Evolutionary conservation across 257 asterid genomes (phyloP).

Genomic region (Solanum arcanum): DNA sequence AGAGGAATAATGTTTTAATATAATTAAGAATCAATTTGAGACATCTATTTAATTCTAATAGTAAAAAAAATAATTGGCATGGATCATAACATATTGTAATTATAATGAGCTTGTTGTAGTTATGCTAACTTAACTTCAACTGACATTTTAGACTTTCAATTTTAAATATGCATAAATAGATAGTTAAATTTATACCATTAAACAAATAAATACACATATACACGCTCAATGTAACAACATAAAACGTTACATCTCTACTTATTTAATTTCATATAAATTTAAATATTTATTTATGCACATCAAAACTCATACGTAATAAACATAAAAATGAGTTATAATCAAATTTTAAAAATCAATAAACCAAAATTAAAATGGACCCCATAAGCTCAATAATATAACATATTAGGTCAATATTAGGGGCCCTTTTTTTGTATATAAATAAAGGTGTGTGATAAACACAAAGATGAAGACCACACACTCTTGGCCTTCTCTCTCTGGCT

Average conservation of each 20-base stretch:
- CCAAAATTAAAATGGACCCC: neutral
- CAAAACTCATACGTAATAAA: too few species aligned
- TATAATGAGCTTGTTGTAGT: neutral
- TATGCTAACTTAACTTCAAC: neutral
- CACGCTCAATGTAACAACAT: too few species aligned
- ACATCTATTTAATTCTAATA: neutral
- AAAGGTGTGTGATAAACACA: neutral
- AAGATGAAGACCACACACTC: neutral
- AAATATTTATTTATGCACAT: too few species aligned
- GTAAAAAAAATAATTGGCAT: neutral
- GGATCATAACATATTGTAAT: neutral
- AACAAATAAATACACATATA: too few species aligned
- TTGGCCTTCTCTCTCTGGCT: neutral
- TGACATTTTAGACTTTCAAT: too few species aligned
- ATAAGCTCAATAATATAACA: neutral
- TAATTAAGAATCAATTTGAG: neutral
- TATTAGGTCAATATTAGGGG: neutral
- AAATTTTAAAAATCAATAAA: neutral
- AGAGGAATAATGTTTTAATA: neutral
- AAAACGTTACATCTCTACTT: accelerated
- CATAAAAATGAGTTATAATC: neutral
- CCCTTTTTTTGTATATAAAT: neutral
- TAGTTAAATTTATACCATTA: too few species aligned
- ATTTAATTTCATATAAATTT: too few species aligned
- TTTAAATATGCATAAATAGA: accelerated